phyloP scores from a whole-genome alignment of 2,329 filamentous ascomycete genomes.

The Elsinoe ampelina region DNA sequence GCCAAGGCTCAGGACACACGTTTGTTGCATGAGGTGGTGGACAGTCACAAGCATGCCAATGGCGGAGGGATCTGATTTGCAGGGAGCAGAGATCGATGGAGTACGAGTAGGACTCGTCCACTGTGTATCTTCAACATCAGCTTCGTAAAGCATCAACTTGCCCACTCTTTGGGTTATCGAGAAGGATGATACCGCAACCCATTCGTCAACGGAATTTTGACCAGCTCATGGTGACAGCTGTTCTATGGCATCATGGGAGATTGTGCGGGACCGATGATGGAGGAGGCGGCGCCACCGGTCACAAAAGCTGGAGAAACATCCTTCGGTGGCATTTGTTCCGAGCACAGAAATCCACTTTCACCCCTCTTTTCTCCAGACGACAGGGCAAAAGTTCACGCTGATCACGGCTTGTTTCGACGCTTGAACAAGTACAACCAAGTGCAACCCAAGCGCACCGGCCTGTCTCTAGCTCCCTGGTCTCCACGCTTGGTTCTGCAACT shows the following conservation, averaged over 20 bases:
- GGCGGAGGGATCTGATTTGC: not conserved
- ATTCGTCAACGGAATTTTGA: too few species aligned
- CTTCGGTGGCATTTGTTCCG: not conserved
- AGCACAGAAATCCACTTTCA: not conserved
- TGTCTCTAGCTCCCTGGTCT: not conserved
- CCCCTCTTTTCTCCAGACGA: not conserved
- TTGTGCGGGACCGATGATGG: not conserved
- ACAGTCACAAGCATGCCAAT: too few species aligned
- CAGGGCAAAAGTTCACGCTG: not conserved
- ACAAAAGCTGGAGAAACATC: too few species aligned
- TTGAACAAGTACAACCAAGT: too few species aligned
- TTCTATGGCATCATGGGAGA: too few species aligned
- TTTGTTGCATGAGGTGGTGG: not conserved
- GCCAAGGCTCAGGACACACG: not conserved
- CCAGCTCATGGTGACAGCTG: too few species aligned
- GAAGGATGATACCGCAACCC: too few species aligned
- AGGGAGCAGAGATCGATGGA: too few species aligned
- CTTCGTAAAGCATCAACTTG: too few species aligned
- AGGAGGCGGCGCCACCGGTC: not conserved
- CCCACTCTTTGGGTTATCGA: too few species aligned
- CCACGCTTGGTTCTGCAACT: not conserved
- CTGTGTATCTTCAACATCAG: too few species aligned
- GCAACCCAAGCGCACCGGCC: not conserved
- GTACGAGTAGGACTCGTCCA: too few species aligned
- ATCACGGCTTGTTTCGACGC: not conserved